Conservation (phyloP, 2,329 filamentous ascomycete genomes). For the Gaeumannomyces tritici region DNA sequence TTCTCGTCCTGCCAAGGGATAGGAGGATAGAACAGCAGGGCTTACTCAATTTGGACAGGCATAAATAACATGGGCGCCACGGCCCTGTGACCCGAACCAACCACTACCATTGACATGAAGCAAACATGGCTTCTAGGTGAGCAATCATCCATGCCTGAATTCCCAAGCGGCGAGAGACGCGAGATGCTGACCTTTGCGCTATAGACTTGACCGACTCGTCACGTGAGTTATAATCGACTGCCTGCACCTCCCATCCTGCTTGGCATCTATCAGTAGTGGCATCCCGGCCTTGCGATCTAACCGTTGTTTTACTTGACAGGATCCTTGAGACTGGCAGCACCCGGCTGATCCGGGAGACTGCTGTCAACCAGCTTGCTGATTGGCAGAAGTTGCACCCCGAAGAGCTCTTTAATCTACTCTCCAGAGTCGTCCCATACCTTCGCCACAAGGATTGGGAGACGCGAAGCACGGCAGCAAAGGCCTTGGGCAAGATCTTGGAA, state of each 20-base stretch:
- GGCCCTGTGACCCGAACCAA: not conserved
- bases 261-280: not conserved
- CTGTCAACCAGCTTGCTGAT: slow-evolving; percentile 91
- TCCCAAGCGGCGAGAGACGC: not conserved
- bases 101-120: slow-evolving; percentile 21
- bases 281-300: not conserved
- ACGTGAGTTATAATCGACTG: slow-evolving; percentile 51
- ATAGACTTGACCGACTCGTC: slow-evolving; percentile 78
- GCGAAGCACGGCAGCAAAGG: slow-evolving; percentile 83
- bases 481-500: slow-evolving; percentile 86
- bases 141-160: slow-evolving; percentile 7
- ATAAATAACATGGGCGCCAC: not conserved
- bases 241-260: not conserved
- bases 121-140: slow-evolving; percentile 49
- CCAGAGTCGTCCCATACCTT: slow-evolving; percentile 89
- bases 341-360: slow-evolving; percentile 89
- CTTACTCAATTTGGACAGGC: not conserved
- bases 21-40: not conserved
- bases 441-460: slow-evolving; percentile 97
- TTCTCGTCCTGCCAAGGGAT: not conserved
- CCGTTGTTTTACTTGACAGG: slow-evolving; percentile 31
- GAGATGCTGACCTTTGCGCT: slow-evolving; percentile 18
- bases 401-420: slow-evolving; percentile 91
- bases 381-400: slow-evolving; percentile 98
- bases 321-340: slow-evolving; percentile 97